Evolutionary conservation across 441 rosid genomes (phyloP).

Genomic region (Mallotus repandus): DNA sequence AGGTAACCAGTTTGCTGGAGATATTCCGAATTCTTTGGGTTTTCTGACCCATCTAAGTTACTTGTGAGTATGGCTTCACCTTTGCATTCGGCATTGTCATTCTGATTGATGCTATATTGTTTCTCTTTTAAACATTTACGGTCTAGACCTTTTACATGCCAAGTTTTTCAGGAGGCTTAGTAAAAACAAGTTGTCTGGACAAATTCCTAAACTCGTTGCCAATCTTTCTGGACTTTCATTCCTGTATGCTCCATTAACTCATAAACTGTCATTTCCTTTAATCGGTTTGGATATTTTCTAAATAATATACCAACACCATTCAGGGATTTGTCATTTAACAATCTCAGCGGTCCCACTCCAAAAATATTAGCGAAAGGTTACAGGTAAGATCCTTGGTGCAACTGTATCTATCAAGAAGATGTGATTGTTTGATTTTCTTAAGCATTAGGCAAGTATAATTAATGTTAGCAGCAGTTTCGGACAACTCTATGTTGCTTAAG

Average conservation of each 20-base stretch:
- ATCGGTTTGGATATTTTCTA: background rate
- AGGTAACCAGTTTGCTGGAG: conserved; percentile 68
- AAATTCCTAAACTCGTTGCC: conserved; percentile 69
- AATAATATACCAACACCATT: background rate
- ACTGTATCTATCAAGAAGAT: conserved; percentile 4
- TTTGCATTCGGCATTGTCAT: conserved; percentile 7
- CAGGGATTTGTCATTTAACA: conserved; percentile 91
- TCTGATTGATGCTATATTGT: conserved; percentile 1
- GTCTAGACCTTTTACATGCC: conserved; percentile 27
- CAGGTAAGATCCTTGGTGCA: conserved; percentile 43
- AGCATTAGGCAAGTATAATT: background rate
- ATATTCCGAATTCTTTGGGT: conserved; percentile 81
- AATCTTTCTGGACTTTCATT: conserved; percentile 82
- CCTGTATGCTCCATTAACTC: conserved; percentile 50
- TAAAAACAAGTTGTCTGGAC: conserved; percentile 72
- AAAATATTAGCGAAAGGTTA: conserved; percentile 78
- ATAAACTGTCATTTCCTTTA: background rate
- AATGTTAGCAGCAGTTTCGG: background rate
- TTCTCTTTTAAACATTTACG: conserved; percentile 15
- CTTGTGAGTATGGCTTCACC: conserved; percentile 62
- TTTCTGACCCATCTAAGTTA: conserved; percentile 65
- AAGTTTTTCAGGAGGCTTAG: conserved; percentile 68
- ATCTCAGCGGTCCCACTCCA: conserved; percentile 91
- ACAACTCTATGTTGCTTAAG: background rate
- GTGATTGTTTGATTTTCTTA: conserved; percentile 12